phyloP scores from a whole-genome alignment of 129 eudicot species.

The Kitagawia praeruptora region DNA sequence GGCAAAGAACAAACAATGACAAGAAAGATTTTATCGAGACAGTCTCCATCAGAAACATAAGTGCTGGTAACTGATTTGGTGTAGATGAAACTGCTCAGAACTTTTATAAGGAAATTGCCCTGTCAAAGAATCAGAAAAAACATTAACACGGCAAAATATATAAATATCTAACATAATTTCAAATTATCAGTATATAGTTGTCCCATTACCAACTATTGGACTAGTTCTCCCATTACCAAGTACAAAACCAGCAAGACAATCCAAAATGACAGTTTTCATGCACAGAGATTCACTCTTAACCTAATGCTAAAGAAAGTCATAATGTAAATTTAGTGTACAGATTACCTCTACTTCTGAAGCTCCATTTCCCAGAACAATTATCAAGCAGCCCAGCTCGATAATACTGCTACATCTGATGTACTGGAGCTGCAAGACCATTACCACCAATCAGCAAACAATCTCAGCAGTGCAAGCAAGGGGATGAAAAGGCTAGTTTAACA shows the following conservation, averaged over 20 bases:
- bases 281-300: not conserved
- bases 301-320: not conserved
- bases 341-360: conserved; percentile 60
- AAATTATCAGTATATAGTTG: too few relatives aligned
- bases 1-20: too few relatives aligned
- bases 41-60: too few relatives aligned
- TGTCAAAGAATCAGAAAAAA: too few relatives aligned
- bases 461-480: not conserved
- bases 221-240: not conserved
- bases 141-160: too few relatives aligned
- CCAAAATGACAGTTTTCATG: not conserved
- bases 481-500: not conserved
- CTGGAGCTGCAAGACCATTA: conserved; percentile 61
- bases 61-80: too few relatives aligned
- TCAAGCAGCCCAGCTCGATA: conserved; percentile 82
- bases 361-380: conserved; percentile 72
- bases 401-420: conserved; percentile 95
- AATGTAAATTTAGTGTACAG: not conserved
- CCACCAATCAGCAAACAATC: not conserved
- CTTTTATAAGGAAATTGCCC: too few relatives aligned
- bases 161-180: too few relatives aligned
- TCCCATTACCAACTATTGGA: not conserved
- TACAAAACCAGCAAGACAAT: not conserved
- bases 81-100: too few relatives aligned
- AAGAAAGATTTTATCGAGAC: too few relatives aligned